Evolutionary conservation across 495 filamentous ascomycete species (phyloP), one percentile per base, ranked within the genome.

Genomic region (Podospora australis): DNA sequence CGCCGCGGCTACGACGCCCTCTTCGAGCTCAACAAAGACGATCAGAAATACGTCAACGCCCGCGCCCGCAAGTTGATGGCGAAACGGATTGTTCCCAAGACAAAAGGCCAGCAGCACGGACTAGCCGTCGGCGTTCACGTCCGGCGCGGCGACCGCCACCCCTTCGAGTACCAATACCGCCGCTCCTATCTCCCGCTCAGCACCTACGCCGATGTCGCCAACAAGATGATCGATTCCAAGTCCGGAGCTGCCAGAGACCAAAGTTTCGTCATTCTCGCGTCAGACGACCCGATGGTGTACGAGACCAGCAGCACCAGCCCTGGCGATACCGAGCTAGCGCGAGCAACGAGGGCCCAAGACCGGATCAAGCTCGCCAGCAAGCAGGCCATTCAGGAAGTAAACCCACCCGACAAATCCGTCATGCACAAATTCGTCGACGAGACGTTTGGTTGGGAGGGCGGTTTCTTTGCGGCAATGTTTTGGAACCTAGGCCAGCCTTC

Each of bases 251-350:
- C 64, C 49, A 62, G 70, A 49, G 41, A 64, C 39, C 64, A 70
- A 28, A 66, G 67, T 23, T 62, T 73, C 44, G 50, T 83, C 8
- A 60, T 86, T 22, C 53, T 88, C 24, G 82, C 84, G 2, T 86
- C 82, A 0, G 86, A 90, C 56, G 85, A 90, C 57, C 82, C 83
- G 0, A 76, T 77, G 29, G 73, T 87, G 11, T 84, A 86, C 55
- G 65, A 68, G 16, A 62, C 73, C 6, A 64, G 68, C 2, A 82
- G 87, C 14, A 13, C 28, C 8, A 43, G 19, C 11, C 22, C 14
- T 13, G 23, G 23, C 22, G 13, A 6, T 13, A n/a, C n/a, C 22
- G 39, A 20, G 50, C 67, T 87, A 23, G 59, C 56, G 2, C 56
- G 64, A 11, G 62, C 73, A 13, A 44, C 64, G 6, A 71, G 72